Base-by-base conservation (phyloP, 2,329 filamentous ascomycete genomes). In the Aspergillus sergii region DNA sequence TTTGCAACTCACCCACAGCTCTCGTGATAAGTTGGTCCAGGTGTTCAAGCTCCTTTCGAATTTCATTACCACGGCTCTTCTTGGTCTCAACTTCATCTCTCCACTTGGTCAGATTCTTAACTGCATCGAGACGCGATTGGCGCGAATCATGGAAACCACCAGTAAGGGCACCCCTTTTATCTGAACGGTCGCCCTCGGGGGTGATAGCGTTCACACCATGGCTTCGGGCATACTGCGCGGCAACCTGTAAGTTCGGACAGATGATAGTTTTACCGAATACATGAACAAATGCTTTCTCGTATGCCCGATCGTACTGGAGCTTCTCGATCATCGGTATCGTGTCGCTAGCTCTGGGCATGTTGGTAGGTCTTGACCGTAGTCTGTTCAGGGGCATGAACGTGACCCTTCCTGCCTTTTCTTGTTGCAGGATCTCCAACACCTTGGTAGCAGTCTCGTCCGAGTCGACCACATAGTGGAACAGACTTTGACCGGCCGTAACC, bases 401-500 rank as follows among this genome's bases (percentile, higher is more conserved):
- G 21, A 99, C 86, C 73, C 95, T 88, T 14, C 95, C 95, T 19
- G 91, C 90, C 64, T 89, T 91, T 69, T 92, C 88, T 67, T 89
- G 89, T 74, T 93, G 91, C 32, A 99, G 83, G 16, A 89, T 86
- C 68, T 94, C 91, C 50, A 95, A 88, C 39, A 97, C 86, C 69
- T 88, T 87, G 1, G 92, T 93, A 0, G 94, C 93, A 0, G 94
- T 97, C 46, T 91, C 88, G 64, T 96, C 93, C 57, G 91, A 94
- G 76, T 99, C 94, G 50, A 98, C 94, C 12, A 99, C 89, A 69
- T 97, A 97, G 78, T 99, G 93, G 80, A 99, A 99, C 10, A 99
- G 84, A 75, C 93, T 96, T 66, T 89, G 90, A 21, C 95, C 95
- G 2, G 94, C 95, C 58, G 94, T 95, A 70, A 96, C 93, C 79